A percentile compares a stretch with the other conserved stretches of the same genome.
Evolutionary conservation across 2,329 filamentous ascomycete genomes (phyloP).

Genomic region (Nectriaceae sp.): DNA sequence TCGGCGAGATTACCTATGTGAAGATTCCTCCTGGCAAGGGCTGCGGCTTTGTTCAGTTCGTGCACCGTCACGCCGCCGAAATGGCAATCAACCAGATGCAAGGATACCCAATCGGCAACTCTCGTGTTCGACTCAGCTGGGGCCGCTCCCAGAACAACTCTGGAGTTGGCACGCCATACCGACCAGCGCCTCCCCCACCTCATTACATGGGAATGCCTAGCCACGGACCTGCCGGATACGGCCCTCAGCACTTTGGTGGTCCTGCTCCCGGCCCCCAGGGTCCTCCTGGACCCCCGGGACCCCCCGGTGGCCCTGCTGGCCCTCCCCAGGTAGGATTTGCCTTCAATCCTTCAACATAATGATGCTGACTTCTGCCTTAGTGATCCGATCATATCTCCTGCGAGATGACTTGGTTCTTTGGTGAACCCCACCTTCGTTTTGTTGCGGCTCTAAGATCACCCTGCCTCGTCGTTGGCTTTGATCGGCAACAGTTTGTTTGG

Average conservation of each 20-base stretch:
- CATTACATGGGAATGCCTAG: conserved; percentile 55
- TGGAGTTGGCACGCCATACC: conserved; percentile 94
- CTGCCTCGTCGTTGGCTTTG: too few species aligned
- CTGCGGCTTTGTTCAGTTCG: conserved; percentile 98
- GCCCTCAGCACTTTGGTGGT: conserved; percentile 50
- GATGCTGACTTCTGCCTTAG: neutral
- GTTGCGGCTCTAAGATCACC: neutral
- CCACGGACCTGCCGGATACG: conserved; percentile 47
- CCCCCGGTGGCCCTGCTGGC: conserved; percentile 38
- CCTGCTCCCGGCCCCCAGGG: conserved; percentile 46
- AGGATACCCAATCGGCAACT: conserved; percentile 98
- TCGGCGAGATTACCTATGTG: conserved; percentile 99
- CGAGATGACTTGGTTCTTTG: too few species aligned
- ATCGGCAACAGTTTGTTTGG: too few species aligned
- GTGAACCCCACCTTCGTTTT: neutral
- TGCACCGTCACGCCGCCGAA: conserved; percentile 96
- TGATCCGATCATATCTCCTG: neutral
- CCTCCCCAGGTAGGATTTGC: conserved; percentile 41
- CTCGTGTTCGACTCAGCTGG: conserved; percentile 95
- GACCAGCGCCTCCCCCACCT: conserved; percentile 75
- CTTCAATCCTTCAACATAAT: neutral
- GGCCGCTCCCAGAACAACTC: conserved; percentile 99
- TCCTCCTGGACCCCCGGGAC: conserved; percentile 39
- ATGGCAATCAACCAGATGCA: conserved; percentile 99
- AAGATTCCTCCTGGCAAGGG: conserved; percentile 99